Base-by-base conservation (phyloP, 345 rosid genomes). In the Populus deltoides region DNA sequence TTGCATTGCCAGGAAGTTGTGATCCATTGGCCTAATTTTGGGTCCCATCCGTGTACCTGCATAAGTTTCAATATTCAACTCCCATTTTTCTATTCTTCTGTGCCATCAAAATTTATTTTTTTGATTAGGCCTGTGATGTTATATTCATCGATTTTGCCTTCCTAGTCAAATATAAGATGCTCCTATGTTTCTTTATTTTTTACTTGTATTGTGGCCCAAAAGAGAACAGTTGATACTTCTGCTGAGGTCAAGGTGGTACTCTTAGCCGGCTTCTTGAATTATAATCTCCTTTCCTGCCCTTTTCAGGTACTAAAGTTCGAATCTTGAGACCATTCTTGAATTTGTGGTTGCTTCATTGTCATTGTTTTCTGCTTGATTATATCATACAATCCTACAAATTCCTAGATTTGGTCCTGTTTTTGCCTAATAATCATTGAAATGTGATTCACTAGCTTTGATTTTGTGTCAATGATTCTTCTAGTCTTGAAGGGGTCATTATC, bases 271-370 rank as follows among this genome's bases (percentile, higher is more conserved):
- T 61, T 35, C 74, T 75, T 81, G 78, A 67, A 55, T 79, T 75
- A 78, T 35, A 67, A 53, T 68, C 69, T 63, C 53, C 80, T 63
- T 79, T 69, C 72, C 47, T 70, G 27, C 57, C 85, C 78, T 55
- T 77, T 83, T 81, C 84, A 86, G 83, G 83, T 88, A 84, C 89
- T 87, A 75, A 83, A 81, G 74, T 66, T 76, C 39, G 72, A 79
- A 77, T 62, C 43, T 75, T 49, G 41, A 53, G 35, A 73, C 77
- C 22, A 66, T 66, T 78, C 29, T 77, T 79, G 62, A 74, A 25
- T 67, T 62, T 20, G 65, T 71, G 11, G 29, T 41, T 45, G 16
- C 36, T 78, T 74, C 57, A 9, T 71, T 41, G 73, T 71, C 73
- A 57, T 66, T 73, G 55, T 41, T 62, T 53, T 68, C 72, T 77